Percentiles rank a stretch among this genome's conserved stretches.
Conservation (phyloP, 192 early-diverging fungal species). For the Rhizophlyctis rosea region DNA sequence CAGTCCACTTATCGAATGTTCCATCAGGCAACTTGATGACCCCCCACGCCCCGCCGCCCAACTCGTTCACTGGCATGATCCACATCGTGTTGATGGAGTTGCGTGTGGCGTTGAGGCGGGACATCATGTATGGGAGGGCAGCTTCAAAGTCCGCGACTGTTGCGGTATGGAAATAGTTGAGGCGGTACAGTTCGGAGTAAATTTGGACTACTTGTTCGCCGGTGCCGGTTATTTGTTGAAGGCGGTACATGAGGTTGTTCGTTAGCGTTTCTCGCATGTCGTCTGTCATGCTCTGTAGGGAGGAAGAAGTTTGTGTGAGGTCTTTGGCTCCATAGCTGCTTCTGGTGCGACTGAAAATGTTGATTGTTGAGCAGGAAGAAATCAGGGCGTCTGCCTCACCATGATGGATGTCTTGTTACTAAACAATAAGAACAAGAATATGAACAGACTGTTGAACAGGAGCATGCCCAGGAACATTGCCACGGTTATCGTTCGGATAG, state of each 20-base stretch:
- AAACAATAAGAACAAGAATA: slow-evolving; percentile 9
- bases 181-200: background rate
- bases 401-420: background rate
- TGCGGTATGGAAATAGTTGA: background rate
- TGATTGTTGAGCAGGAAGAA: too few relatives aligned
- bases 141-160: background rate
- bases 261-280: too few relatives aligned
- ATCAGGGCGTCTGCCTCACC: background rate
- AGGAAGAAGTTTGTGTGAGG: too few relatives aligned
- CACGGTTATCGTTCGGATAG: slow-evolving; percentile 7
- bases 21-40: background rate
- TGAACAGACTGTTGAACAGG: slow-evolving; percentile 8
- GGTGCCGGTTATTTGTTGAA: too few relatives aligned
- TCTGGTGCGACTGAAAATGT: too few relatives aligned
- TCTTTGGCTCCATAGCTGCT: too few relatives aligned
- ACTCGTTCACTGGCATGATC: background rate
- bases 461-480: slow-evolving; percentile 6
- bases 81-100: background rate
- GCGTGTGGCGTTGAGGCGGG: background rate
- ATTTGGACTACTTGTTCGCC: too few relatives aligned
- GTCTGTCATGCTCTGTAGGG: too few relatives aligned
- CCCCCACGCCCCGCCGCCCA: slow-evolving; percentile 11
- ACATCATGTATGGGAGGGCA: background rate
- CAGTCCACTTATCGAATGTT: background rate
- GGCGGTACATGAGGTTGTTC: too few relatives aligned